Base-by-base conservation (phyloP, 148 eudicot species). In the Fagopyrum esculentum region DNA sequence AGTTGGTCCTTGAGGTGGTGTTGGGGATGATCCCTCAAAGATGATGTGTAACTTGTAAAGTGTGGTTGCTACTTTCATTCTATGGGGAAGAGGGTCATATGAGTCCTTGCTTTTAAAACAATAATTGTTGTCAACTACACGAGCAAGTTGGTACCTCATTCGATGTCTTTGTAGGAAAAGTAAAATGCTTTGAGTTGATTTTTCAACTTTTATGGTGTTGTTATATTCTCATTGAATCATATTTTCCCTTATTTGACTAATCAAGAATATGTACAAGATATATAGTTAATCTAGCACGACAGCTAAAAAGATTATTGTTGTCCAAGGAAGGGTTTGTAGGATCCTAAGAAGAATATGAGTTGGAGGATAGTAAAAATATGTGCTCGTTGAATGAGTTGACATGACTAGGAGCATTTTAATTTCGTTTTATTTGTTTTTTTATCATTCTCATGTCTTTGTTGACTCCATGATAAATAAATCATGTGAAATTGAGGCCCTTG, bases 401-500 rank as follows among this genome's bases (percentile, higher is more conserved):
- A 61, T 61, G 68, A 15, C 9, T 61, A 40, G 22, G 68, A 61
- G 9, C 15, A 66, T 40, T 30, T 30, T 35, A 12, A 35, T 6
- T 66, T 2, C 35, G 71, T 35, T 40, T 66, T 9, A 26, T 29
- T 49, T 30, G 35, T 30, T 15, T 11, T 66, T 35, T 29, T 19
- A 63, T 63, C 16, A 63, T 63, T 30, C 45, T 12, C 71, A 40
- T 66, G 45, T 66, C 6, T 45, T 7, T 4, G 45, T 64, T 26
- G 68, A 15, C 11, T 83, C 76, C 84, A 93, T 97, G 91, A 87
- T 93, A 66, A 93, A 93, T 85, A 93, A 93, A 72, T 80, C 91
- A 77, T 87, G 90, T 77, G 97, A 93, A 74, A 82, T 89, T 84
- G 95, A 93, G 79, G 97, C 86, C 43, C 77, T 93, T 73, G 88